Evolutionary conservation across 495 filamentous ascomycete species (phyloP), one percentile per base, ranked within the genome.

Genomic region (Evansstolkia leycettana): DNA sequence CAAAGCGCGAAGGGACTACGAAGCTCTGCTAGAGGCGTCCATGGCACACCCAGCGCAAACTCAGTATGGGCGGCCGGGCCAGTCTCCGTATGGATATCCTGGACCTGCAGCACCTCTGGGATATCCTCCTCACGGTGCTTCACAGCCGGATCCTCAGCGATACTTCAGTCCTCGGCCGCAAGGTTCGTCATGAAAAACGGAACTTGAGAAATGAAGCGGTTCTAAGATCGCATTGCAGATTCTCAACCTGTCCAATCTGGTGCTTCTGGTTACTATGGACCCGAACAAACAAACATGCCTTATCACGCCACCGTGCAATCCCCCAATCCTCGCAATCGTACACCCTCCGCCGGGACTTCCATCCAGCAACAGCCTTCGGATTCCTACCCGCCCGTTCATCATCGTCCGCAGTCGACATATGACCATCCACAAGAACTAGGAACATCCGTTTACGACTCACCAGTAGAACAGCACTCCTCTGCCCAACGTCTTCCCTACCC

Each of bases 1-100:
- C 67, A 98, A 98, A 60, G 90, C 90, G 8, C 77, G 90, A 38
- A 74, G 89, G 46, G 90, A 96, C 53, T 98, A 96, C 55, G 90
- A 98, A 57, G 76, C 82, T 17, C 69, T 98, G n/a, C 66, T 98
- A 24, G 90, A 98, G 56, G 80, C 84, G 16, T 95, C 89, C 16
- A 95, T 98, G 87, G 76, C 90, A 1, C 84, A 92, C 39, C 75
- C 82, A 6, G 63, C 76, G n/a, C 78, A 83, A 42, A 73, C 77
- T 16, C 80, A 75, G 43, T 89, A 83, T 51, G 72, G 72, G 17
- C 67, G 78, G 41, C 74, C 76, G 34, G 67, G 66, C 12, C 76
- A 75, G 41, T 60, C 73, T 24, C 63, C 67, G 25, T 82, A 80
- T 46, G 70, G 66, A 0, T 89, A 87, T 52, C 68, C 69, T 18